Base-by-base conservation (phyloP, 768 basidiomycete species). In the Tephrocybe rancida region DNA sequence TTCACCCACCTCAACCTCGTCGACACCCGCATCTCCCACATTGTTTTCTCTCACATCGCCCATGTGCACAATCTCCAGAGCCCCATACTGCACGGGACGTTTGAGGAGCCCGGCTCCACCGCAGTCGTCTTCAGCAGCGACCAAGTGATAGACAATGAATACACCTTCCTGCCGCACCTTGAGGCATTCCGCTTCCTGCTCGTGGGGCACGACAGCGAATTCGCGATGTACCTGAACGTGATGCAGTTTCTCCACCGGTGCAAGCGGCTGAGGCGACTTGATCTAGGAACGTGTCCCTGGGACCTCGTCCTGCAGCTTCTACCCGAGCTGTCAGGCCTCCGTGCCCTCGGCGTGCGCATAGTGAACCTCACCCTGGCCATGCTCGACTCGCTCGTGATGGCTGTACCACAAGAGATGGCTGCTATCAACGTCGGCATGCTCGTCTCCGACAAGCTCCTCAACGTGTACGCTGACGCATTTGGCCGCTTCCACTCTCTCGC, bases 1-100 rank as follows among this genome's bases (percentile, higher is more conserved):
- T 77, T 88, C 52, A 86, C 85, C 3, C 85, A 85, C 56, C 80
- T 87, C 53, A 84, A 88, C 61, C 78, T 87, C 39, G 84, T 87
- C 32, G 85, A 86, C 64, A 87, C 85, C 7, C 75, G 80, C n/a
- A 83, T 88, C 44, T 84, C 82, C 14, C 80, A 83, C 59, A 69
- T 79, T 42, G 85, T 87, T 29, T 74, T 88, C 35, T 76, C 81
- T 13, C 79, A 85, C 10, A 85, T 87, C 42, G 79, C 83, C 0
- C 82, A 83, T 57, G 85, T 84, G 2, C 78, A 83, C 58, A 79
- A 79, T 35, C 71, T 88, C 43, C 77, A 81, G 61, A 81, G 81
- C 55, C 70, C 88, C 32, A 87, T 85, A 0, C 67, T 88, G 6
- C 86, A 87, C 57, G 85, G 86, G 22, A 84, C 80, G 25, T 81